phyloP scores from a whole-genome alignment of 129 eudicot genomes.

The Tagetes patula region DNA sequence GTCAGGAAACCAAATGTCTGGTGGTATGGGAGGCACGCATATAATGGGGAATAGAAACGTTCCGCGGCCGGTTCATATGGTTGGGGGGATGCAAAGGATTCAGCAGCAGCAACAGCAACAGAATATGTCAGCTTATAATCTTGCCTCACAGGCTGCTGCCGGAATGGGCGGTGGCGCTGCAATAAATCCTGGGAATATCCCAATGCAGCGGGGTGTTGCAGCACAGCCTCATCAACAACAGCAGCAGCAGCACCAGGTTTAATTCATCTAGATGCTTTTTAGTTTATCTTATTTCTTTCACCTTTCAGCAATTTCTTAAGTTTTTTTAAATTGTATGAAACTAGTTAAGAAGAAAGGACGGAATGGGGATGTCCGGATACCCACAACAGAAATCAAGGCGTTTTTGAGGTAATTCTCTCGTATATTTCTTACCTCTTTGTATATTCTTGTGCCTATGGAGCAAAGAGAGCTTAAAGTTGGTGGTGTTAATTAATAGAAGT shows the following conservation, averaged over 20 bases:
- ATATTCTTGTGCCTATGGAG: neutral
- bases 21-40: slow-evolving; percentile 66
- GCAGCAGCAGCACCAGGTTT: slow-evolving; percentile 38
- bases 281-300: neutral
- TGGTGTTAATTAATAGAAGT: too few species aligned
- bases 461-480: neutral
- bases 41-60: slow-evolving; percentile 60
- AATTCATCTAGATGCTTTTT: slow-evolving; percentile 16
- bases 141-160: slow-evolving; percentile 61
- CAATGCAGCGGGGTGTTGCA: slow-evolving; percentile 89
- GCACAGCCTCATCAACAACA: slow-evolving; percentile 89
- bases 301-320: neutral
- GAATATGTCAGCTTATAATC: slow-evolving; percentile 76
- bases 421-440: neutral
- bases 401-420: slow-evolving; percentile 54
- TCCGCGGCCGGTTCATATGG: slow-evolving; percentile 80
- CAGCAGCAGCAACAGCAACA: slow-evolving; percentile 56
- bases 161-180: slow-evolving; percentile 69
- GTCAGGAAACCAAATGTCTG: slow-evolving; percentile 68
- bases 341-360: slow-evolving; percentile 88
- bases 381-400: slow-evolving; percentile 92
- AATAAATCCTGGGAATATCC: slow-evolving; percentile 81
- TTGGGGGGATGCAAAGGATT: slow-evolving; percentile 79
- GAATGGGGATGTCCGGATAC: slow-evolving; percentile 90
- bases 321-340: neutral